phyloP scores from a whole-genome alignment of 257 asterid species.

The Phtheirospermum japonicum region DNA sequence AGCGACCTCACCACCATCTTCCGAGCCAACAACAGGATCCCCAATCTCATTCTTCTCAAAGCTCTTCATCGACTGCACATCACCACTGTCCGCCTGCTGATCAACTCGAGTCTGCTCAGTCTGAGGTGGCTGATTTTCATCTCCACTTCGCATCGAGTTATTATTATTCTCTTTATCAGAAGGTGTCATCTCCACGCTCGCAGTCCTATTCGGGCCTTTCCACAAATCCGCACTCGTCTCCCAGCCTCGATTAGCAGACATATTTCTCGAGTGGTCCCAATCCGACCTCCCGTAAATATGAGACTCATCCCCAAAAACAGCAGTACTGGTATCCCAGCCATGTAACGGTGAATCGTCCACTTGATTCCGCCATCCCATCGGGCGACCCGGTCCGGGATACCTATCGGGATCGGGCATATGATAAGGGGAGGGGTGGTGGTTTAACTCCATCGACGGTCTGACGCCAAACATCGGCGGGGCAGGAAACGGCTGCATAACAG shows the following conservation, averaged over 20 bases:
- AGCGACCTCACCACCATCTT: conserved; percentile 33
- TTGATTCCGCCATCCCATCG: conserved; percentile 82
- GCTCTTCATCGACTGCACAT: conserved; percentile 36
- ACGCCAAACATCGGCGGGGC: conserved; percentile 74
- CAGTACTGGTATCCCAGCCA: conserved; percentile 71
- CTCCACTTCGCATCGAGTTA: conserved; percentile 39
- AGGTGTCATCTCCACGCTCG: conserved; percentile 52
- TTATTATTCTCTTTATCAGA: conserved; percentile 56
- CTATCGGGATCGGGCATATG: conserved; percentile 77
- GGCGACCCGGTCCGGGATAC: conserved; percentile 72
- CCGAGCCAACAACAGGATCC: conserved; percentile 32
- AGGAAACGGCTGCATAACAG: conserved; percentile 83
- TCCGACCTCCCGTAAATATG: conserved; percentile 76
- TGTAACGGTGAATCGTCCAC: conserved; percentile 64
- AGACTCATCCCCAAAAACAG: conserved; percentile 74
- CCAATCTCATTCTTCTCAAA: conserved; percentile 41
- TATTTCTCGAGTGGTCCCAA: conserved; percentile 68
- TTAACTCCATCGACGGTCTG: conserved; percentile 82
- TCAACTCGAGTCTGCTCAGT: conserved; percentile 47
- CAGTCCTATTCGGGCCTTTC: conserved; percentile 62
- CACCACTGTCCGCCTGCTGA: conserved; percentile 47
- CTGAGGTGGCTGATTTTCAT: conserved; percentile 43
- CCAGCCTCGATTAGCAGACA: conserved; percentile 53
- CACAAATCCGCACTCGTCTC: conserved; percentile 57
- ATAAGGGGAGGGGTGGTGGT: conserved; percentile 74